These are phyloP conservation scores for Thermothelomyces thermophilus DNA, from an alignment of 2,329 filamentous ascomycete species.

Conservation along the genomic window DNA sequence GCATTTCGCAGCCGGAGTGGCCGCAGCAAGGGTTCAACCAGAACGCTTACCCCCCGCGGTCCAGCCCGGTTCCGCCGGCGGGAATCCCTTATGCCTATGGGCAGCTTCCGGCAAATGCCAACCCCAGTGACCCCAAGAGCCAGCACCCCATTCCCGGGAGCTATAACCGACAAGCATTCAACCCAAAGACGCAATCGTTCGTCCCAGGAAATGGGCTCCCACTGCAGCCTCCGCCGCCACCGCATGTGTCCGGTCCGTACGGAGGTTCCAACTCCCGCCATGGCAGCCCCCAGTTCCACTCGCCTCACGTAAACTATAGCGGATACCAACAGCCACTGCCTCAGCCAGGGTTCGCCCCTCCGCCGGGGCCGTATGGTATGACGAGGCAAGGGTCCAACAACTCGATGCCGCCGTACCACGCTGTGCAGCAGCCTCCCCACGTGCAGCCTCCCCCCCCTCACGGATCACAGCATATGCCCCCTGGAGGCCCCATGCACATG, in stretches of 20 bases:
- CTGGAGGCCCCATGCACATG: constrained; percentile 34
- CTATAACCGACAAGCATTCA: constrained; percentile 75
- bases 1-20: constrained; percentile 31
- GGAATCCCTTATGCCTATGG: constrained; percentile 66
- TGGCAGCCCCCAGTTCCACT: constrained; percentile 47
- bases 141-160: constrained; percentile 82
- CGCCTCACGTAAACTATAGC: constrained; percentile 44
- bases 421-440: constrained; percentile 26
- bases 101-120: constrained; percentile 64
- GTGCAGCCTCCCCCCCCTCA: constrained; percentile 10
- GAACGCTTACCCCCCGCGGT: constrained; percentile 25
- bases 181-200: constrained; percentile 90
- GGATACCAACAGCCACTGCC: constrained; percentile 42
- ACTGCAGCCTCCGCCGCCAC: constrained; percentile 36
- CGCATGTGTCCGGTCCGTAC: constrained; percentile 37
- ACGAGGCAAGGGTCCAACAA: constrained; percentile 50
- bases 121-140: constrained; percentile 64
- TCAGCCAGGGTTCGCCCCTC: constrained; percentile 34
- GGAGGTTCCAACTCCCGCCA: constrained; percentile 44
- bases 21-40: constrained; percentile 30
- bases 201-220: constrained; percentile 57
- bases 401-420: constrained; percentile 46
- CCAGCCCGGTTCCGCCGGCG: constrained; percentile 23
- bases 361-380: constrained; percentile 42
- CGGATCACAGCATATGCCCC: constrained; percentile 35